Base-by-base conservation (phyloP, 805 yeast genomes). In the Sporopachydermia lactativora region DNA sequence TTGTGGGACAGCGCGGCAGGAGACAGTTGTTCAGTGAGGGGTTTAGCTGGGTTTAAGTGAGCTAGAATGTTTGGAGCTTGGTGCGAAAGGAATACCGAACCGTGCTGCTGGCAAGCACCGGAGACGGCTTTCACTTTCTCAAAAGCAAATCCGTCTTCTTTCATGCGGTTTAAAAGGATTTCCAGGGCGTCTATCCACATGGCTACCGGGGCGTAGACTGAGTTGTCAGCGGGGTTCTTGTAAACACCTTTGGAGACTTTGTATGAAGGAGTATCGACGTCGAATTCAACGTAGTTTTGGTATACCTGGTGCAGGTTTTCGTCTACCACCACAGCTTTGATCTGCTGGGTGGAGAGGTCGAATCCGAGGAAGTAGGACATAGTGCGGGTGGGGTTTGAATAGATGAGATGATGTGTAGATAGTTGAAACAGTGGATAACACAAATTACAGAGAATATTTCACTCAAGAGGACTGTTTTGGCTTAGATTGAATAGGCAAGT, bases 41-140 rank as follows among this genome's bases (percentile, higher is more conserved):
- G 44, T 3, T 48, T 44, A 0, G 52, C 18, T 1, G 63, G 47
- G 11, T 52, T 45, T 42, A 81, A 58, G 0, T 49, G 43, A 1
- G 44, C 36, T 40, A 85, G 62, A 3, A 65, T 45, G 0, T 47
- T 44, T 1, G 59, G 55, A 1, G 82, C 77, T 4, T 60, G 49
- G 3, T 57, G 17, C 1, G 83, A 68, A 89, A 94, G 83, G 52
- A 65, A 86, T 2, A 88, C 86, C 2, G 94, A 80, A 0, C 95
- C 96, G 53, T 86, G 96, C 52, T 86, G 96, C 59, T 86, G 95
- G 42, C 94, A 81, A 0, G 94, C 84, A 0, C 96, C 96, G 36
- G 81, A 70, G 39, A 86, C 69, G 1, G 81, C 85, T 35, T 50
- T 64, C 13, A 86, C 86, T 34, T 59, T 52, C 2, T 58, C 49